These are phyloP conservation scores for Backusella westeae DNA, from an alignment of 192 early-diverging fungal species.

Conservation along the genomic window DNA sequence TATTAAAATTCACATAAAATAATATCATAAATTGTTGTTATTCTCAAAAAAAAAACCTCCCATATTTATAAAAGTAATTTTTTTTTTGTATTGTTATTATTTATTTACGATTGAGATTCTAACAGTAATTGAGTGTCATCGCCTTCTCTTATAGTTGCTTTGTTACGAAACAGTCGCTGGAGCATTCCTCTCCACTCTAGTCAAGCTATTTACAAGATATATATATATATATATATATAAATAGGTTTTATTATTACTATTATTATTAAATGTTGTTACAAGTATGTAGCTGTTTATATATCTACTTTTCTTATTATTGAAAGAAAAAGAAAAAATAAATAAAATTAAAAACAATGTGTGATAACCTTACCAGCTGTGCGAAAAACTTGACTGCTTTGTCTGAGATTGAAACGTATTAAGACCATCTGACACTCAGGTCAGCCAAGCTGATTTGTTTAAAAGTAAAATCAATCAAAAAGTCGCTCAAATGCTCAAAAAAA, in stretches of 20 bases:
- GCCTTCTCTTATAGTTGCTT: constrained; percentile 25
- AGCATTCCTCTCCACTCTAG: constrained; percentile 15
- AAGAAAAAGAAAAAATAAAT: neutral
- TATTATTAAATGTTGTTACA: neutral
- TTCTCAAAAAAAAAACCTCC: neutral
- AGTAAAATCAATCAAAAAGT: neutral
- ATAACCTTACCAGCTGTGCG: neutral
- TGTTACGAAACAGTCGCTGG: constrained; percentile 33
- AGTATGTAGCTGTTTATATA: neutral
- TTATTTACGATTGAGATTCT: constrained; percentile 31
- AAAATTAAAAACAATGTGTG: neutral
- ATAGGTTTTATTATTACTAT: neutral
- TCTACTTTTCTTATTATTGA: neutral
- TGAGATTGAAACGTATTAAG: neutral
- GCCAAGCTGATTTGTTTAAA: neutral
- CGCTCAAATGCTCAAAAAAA: no score
- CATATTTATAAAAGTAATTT: neutral
- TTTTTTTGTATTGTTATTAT: neutral
- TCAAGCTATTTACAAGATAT: neutral
- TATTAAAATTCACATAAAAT: neutral
- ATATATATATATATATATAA: neutral
- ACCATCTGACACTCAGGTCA: neutral
- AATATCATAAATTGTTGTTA: neutral
- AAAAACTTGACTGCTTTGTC: neutral
- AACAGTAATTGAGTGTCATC: constrained; percentile 23